These are phyloP conservation scores for Paecilomyces niveus DNA, from an alignment of 2,329 filamentous ascomycete genomes.

Conservation along the genomic window DNA sequence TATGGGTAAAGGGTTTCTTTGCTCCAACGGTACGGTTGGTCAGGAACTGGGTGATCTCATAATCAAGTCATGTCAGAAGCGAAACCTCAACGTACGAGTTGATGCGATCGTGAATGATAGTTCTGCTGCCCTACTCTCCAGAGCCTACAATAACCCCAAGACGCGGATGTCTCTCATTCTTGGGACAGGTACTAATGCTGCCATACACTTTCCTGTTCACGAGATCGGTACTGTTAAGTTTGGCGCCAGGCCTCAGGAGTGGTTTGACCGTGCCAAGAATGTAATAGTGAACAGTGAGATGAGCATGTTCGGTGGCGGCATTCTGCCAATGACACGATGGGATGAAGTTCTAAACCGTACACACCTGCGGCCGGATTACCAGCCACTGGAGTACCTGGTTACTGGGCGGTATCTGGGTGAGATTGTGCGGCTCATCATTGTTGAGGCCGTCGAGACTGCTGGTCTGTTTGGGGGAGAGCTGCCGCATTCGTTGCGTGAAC, in stretches of 20 bases:
- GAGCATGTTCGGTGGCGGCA: constrained; percentile 56
- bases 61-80: constrained; percentile 49
- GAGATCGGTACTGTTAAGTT: constrained; percentile 51
- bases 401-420: constrained; percentile 59
- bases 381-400: constrained; percentile 59
- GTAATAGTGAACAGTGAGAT: constrained; percentile 61
- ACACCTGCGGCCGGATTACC: constrained; percentile 55
- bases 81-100: constrained; percentile 50
- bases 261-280: constrained; percentile 51
- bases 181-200: constrained; percentile 59
- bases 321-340: constrained; percentile 55
- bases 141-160: constrained; percentile 54
- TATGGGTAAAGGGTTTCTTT: constrained; percentile 61
- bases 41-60: constrained; percentile 55
- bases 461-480: constrained; percentile 52
- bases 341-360: constrained; percentile 53
- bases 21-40: constrained; percentile 52
- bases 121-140: constrained; percentile 54
- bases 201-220: constrained; percentile 53
- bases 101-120: constrained; percentile 60
- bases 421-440: constrained; percentile 53
- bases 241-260: constrained; percentile 46
- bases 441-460: constrained; percentile 51
- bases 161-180: constrained; percentile 59
- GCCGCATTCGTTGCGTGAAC: constrained; percentile 47